Evolutionary conservation across 2,329 filamentous ascomycete genomes (phyloP).

Genomic region (Neonectria ditissima): DNA sequence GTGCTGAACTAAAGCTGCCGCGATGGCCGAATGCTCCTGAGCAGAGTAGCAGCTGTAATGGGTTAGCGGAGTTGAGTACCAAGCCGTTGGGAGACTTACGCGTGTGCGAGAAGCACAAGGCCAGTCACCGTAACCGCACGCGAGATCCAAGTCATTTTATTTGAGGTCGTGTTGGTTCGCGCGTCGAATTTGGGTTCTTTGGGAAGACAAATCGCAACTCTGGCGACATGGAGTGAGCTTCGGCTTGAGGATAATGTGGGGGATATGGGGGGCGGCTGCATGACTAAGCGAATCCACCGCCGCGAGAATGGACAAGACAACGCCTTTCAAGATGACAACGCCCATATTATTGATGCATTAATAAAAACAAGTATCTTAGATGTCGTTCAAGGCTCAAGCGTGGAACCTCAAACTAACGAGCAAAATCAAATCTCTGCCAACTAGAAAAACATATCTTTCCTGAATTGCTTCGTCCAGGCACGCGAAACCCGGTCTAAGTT

Average conservation of each 20-base stretch:
- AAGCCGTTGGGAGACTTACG: slow-evolving; percentile 69
- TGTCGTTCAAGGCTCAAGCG: not conserved
- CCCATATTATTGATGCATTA: not conserved
- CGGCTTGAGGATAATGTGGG: not conserved
- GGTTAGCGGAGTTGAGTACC: slow-evolving; percentile 30
- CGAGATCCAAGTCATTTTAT: slow-evolving; percentile 77
- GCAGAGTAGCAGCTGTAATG: slow-evolving; percentile 88
- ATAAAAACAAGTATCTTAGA: not conserved
- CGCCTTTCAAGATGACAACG: not conserved
- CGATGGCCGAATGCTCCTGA: slow-evolving; percentile 86
- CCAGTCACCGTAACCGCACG: slow-evolving; percentile 79
- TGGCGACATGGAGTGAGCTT: slow-evolving; percentile 11
- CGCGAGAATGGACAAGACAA: not conserved
- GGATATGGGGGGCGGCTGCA: slow-evolving; percentile 28
- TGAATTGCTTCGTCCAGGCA: not conserved
- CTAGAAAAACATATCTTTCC: not conserved
- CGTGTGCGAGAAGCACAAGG: slow-evolving; percentile 83
- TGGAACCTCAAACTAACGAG: not conserved
- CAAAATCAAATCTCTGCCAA: not conserved
- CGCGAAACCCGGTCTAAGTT: slow-evolving; percentile 31
- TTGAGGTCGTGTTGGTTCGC: slow-evolving; percentile 19
- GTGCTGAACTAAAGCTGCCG: slow-evolving; percentile 64
- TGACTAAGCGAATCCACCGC: slow-evolving; percentile 38
- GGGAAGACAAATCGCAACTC: slow-evolving; percentile 39
- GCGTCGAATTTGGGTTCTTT: slow-evolving; percentile 22